Conservation (phyloP, 78 protist species). For the Dictyostelium firmibasis region DNA sequence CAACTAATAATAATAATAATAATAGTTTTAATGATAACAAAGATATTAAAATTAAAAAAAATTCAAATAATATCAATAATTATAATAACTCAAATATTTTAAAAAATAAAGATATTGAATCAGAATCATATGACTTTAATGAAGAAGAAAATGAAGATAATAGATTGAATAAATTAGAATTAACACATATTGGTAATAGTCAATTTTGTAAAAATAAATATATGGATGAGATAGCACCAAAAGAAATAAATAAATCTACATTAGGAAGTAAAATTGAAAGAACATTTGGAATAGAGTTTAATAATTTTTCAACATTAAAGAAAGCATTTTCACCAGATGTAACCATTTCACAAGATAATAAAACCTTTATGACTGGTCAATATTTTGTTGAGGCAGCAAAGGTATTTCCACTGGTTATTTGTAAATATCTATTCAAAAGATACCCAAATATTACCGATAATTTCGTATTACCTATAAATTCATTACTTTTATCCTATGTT, state of each 20-base stretch:
- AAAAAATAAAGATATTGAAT: neutral
- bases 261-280: too few species aligned
- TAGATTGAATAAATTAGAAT: neutral
- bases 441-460: conserved; percentile 24
- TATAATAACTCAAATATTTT: neutral
- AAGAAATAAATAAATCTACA: too few species aligned
- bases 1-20: neutral
- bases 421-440: conserved; percentile 15
- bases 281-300: conserved; percentile 10
- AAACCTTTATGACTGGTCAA: neutral
- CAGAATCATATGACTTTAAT: neutral
- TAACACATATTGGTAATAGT: conserved; percentile 2
- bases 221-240: neutral
- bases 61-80: too few species aligned
- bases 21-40: too few species aligned
- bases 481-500: conserved; percentile 9
- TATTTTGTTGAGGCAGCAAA: neutral
- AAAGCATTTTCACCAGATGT: conserved; percentile 19
- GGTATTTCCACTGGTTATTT: conserved; percentile 5
- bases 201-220: neutral
- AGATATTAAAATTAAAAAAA: too few species aligned
- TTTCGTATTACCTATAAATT: neutral
- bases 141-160: neutral
- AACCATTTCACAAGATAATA: neutral
- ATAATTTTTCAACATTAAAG: neutral